phyloP scores from a whole-genome alignment of 2,329 filamentous ascomycete species.

The Hypoxylon rubiginosum region DNA sequence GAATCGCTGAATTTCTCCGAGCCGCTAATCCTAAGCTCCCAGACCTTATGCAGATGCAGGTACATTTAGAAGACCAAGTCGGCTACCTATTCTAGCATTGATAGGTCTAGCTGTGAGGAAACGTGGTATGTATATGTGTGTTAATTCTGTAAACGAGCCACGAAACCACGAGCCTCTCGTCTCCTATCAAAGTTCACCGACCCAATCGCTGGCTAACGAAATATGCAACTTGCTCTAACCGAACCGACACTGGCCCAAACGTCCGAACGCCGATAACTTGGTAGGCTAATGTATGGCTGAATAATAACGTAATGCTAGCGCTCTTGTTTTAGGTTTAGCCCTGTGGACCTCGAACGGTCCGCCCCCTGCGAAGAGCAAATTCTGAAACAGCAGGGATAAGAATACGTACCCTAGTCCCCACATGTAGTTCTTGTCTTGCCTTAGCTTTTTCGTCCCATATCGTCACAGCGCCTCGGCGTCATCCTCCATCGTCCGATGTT shows the following conservation, averaged over 20 bases:
- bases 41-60: constrained; percentile 26
- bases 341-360: constrained; percentile 37
- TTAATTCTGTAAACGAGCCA: not conserved
- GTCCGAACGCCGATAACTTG: not conserved
- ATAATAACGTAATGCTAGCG: constrained; percentile 2
- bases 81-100: not conserved
- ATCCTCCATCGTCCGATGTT: constrained; percentile 45
- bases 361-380: constrained; percentile 33
- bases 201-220: not conserved
- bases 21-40: constrained; percentile 17
- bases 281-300: constrained; percentile 3
- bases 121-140: not conserved
- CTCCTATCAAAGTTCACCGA: not conserved
- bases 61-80: not conserved
- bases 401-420: constrained; percentile 24
- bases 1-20: constrained; percentile 39
- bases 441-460: too few relatives aligned
- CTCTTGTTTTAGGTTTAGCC: constrained; percentile 33
- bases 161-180: not conserved
- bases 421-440: too few relatives aligned
- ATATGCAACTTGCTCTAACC: not conserved
- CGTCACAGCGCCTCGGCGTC: constrained; percentile 32
- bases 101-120: not conserved
- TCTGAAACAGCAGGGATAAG: constrained; percentile 47
- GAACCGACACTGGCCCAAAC: not conserved